Base-by-base conservation (phyloP, 306 rosid species). In the Ormosia semicastrata region DNA sequence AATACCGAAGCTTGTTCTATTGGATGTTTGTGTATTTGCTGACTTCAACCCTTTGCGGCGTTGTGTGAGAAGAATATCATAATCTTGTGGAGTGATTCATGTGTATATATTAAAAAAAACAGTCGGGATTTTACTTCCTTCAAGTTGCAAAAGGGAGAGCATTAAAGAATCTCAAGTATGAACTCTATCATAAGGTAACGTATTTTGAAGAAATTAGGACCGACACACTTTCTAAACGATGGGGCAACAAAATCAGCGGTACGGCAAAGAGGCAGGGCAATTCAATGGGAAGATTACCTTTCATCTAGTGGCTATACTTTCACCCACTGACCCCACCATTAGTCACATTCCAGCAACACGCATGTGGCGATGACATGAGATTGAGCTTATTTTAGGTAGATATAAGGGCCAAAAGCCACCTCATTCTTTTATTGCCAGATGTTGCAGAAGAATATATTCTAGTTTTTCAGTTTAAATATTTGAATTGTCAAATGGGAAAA, bases 11-110 rank as follows among this genome's bases (percentile, higher is more conserved):
- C 88, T 78, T 88, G 83, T 53, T 88, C 84, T 59, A 58, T 83
- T 88, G 82, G 88, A 72, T 88, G 85, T 75, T 87, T 84, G 86
- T 88, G 78, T 86, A 12, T 86, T 75, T 88, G 94, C 80, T 91
- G 92, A 81, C 85, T 81, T 79, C 88, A 85, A 81, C 72, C 73
- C 82, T 89, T 66, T 85, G 87, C 73, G 81, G 78, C 85, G 87
- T 71, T 86, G 77, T 74, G 75, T 84, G 85, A 91, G 94, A 89
- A 88, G 89, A 82, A 79, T 72, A 82, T 76, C 56, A 82, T 85
- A 86, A 76, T 68, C 11, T 68, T 69, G 37, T 46, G 71, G 78
- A 73, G 60, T 79, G 85, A 75, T 75, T 73, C 78, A 69, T 87
- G 86, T 86, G 88, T 75, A 87, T 79, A 88, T 86, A 80, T 52